These are phyloP conservation scores for Backusella westeae DNA, from an alignment of 192 early-diverging fungal species.

Conservation along the genomic window DNA sequence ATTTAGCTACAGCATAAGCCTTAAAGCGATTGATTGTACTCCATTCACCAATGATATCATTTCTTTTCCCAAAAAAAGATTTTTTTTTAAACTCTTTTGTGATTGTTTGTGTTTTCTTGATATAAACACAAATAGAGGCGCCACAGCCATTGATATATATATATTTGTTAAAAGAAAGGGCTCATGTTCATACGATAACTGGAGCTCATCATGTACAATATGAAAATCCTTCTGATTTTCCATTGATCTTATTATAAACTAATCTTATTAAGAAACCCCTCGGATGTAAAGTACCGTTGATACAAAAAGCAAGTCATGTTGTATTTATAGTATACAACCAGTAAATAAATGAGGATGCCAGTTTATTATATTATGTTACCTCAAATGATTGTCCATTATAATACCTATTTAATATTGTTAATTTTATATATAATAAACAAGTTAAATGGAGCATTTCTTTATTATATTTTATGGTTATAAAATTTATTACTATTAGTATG, in stretches of 20 bases:
- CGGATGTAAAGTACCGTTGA: not conserved
- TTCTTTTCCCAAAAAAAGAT: not conserved
- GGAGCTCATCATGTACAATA: not conserved
- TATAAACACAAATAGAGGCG: not conserved
- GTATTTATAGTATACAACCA: not conserved
- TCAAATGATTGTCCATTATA: not conserved
- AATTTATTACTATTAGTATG: not conserved
- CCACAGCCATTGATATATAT: not conserved
- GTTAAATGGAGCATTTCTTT: not conserved
- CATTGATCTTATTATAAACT: not conserved
- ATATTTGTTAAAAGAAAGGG: not conserved
- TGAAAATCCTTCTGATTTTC: not conserved
- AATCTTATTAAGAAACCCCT: not conserved
- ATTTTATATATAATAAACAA: not conserved
- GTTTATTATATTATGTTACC: not conserved
- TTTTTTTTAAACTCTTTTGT: no score
- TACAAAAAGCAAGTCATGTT: not conserved
- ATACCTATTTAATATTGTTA: not conserved
- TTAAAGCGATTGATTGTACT: not conserved
- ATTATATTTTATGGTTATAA: not conserved
- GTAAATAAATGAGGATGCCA: no score
- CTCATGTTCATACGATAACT: not conserved
- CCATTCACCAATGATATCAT: not conserved
- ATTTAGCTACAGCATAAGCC: not conserved
- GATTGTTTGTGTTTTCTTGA: not conserved